Evolutionary conservation across 805 yeast species (phyloP).

Genomic region (Candida montana): DNA sequence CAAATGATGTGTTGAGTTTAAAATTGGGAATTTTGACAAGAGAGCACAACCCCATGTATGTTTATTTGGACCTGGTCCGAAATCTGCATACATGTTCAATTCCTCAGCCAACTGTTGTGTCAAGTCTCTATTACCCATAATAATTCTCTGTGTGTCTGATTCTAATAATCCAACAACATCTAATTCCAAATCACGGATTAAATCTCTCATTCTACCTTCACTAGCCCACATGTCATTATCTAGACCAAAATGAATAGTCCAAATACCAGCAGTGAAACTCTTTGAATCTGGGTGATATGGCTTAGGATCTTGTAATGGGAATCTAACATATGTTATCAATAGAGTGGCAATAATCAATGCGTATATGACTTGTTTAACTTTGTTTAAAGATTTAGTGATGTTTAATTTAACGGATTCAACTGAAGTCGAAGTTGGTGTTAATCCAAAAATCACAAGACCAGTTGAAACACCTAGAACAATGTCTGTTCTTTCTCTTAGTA

Average conservation of each 20-base stretch:
- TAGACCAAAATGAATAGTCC: constrained; percentile 97
- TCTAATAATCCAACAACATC: constrained; percentile 91
- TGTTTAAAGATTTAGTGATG: constrained; percentile 9
- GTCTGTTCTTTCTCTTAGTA: constrained; percentile 85
- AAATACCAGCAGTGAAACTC: constrained; percentile 88
- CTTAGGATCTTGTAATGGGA: constrained; percentile 54
- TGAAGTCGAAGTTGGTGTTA: constrained; percentile 22
- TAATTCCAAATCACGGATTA: constrained; percentile 78
- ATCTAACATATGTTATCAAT: constrained; percentile 49
- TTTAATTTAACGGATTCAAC: constrained; percentile 4
- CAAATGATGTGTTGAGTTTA: constrained; percentile 84
- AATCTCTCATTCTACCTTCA: constrained; percentile 81
- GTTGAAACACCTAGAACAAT: constrained; percentile 58
- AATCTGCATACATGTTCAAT: constrained; percentile 90
- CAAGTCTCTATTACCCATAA: constrained; percentile 93
- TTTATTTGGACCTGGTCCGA: constrained; percentile 96
- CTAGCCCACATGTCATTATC: constrained; percentile 98
- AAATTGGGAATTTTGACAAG: constrained; percentile 88
- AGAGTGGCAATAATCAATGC: constrained; percentile 42
- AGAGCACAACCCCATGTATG: constrained; percentile 98
- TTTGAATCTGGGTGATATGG: constrained; percentile 67
- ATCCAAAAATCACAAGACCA: constrained; percentile 46
- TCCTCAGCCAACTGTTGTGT: constrained; percentile 91
- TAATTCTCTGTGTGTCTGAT: constrained; percentile 87
- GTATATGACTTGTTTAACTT: constrained; percentile 24